Base-by-base conservation (phyloP, 768 basidiomycete species). In the Filobasidium wieringae region DNA sequence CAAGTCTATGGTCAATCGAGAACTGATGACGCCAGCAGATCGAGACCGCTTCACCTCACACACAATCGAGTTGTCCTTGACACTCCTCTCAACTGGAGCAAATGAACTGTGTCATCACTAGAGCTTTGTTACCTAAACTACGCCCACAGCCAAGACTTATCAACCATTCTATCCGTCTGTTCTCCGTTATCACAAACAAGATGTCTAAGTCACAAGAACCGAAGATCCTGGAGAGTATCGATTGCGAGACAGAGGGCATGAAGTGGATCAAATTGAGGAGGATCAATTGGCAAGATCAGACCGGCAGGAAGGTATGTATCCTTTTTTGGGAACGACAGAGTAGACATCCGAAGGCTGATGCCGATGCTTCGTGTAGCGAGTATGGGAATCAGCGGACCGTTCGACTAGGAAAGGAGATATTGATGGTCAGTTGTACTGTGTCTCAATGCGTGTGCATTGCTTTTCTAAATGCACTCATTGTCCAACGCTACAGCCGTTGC, bases 361-460 rank as follows among this genome's bases (percentile, higher is more conserved):
- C 4, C 15, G 19, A 7, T 54, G 55, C 41, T 53, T 19, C 27
- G 49, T 30, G 7, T 64, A 92, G 85, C 77, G 89, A 57, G 66
- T 79, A n/a, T 96, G 92, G 91, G 92, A 95, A 74, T 84, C 78
- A 58, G 91, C 91, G 9, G 84, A 87, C 65, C 79, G 92, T 34
- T 86, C 82, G 67, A 89, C 87, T 12, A 80, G 87, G 49, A 78
- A 80, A 4, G 81, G 83, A 11, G 88, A 85, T 0, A 80, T 90
- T 57, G 92, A 95, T 75, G 88, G 88, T 87, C 49, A 30, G 65
- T 22, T 39, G 17, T 27, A 17, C 39, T 3, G 26, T 27, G n/a
- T 26, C 19, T 40, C 34, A 8, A 22, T 32, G 4, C 26, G 12
- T 26, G 19, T 17, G 7, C 4, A 22, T 29, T 14, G 14, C 49